Evolutionary conservation across 2,329 filamentous ascomycete species (phyloP), one percentile per base, ranked within the genome.

Genomic region (Metarhizium humberi): DNA sequence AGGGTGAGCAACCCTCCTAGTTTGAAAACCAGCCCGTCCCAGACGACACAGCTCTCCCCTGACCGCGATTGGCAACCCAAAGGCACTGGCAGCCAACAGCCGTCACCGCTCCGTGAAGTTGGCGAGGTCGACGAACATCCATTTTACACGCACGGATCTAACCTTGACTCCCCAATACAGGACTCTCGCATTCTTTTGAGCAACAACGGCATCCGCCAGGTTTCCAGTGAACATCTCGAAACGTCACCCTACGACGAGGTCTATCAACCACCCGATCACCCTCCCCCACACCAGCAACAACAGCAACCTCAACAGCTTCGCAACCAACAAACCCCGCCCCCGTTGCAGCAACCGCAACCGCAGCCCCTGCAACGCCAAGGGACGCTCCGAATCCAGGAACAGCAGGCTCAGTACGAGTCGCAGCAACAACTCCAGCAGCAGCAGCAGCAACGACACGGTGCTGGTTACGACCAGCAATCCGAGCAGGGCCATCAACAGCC

Each of bases 1-100:
- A 75, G 80, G 63, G 70, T 78, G 66, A 79, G 78, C 75, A 74
- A 77, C 58, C 68, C 67, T 55, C 71, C 74, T 61, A 64, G 69
- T 62, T 61, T 77, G 60, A 73, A 73, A 63, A 76, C 75, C 40
- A 71, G 67, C 59, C 62, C 70, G 59, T 67, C 72, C 56, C 57
- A 64, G 50, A 29, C 50, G 25, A 55, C 43, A 14, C 55, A 52
- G 55, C 51, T 56, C 51, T 42, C 56, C n/a, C 43, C 58, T 25
- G 56, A 58, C 36, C 58, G 57, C 34, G 58, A 63, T 42, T 65
- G 61, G 57, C 59, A 61, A 34, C 57, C 59, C 56, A 58, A 55
- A 57, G 56, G 53, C 53, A 52, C 58, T 32, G 30, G 32, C 50
- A 51, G 58, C 60, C 61, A 63, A 56, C 59, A 60, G 57, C 53